Evolutionary conservation across 2,329 filamentous ascomycete genomes (phyloP).

Genomic region (Cladophialophora psammophila): DNA sequence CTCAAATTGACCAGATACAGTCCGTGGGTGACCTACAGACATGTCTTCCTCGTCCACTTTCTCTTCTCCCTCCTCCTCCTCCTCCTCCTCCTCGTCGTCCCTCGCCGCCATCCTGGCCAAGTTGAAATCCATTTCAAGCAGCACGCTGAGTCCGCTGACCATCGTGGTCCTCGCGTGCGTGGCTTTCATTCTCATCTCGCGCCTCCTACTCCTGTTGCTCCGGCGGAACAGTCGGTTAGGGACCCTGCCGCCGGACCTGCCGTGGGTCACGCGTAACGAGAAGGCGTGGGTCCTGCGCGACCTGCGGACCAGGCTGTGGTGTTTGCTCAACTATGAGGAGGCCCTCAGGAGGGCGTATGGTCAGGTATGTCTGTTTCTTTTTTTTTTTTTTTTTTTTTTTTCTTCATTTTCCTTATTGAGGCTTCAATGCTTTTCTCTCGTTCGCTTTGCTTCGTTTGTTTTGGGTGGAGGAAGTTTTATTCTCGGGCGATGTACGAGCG

Average conservation of each 20-base stretch:
- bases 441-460: no score
- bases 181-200: neutral
- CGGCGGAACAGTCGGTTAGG: neutral
- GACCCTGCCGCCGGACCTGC: slow-evolving; percentile 11
- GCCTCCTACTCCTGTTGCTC: neutral
- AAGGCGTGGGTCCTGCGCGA: slow-evolving; percentile 15
- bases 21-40: neutral
- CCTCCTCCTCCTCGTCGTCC: neutral
- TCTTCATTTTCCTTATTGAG: no score
- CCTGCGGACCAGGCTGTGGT: slow-evolving; percentile 21
- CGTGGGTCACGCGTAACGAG: slow-evolving; percentile 24
- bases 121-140: no score
- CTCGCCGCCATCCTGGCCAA: neutral
- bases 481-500: neutral
- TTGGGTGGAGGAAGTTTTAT: neutral
- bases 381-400: neutral
- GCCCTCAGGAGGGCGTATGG: slow-evolving; percentile 23
- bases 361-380: slow-evolving; percentile 10
- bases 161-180: neutral
- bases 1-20: no score
- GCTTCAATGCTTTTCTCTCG: neutral
- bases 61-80: neutral
- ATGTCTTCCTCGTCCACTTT: neutral
- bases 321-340: slow-evolving; percentile 24
- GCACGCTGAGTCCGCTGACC: neutral